A percentile compares a stretch with the other conserved stretches of the same genome.
Conservation (phyloP, 768 basidiomycete genomes). For the Mycena galopus region DNA sequence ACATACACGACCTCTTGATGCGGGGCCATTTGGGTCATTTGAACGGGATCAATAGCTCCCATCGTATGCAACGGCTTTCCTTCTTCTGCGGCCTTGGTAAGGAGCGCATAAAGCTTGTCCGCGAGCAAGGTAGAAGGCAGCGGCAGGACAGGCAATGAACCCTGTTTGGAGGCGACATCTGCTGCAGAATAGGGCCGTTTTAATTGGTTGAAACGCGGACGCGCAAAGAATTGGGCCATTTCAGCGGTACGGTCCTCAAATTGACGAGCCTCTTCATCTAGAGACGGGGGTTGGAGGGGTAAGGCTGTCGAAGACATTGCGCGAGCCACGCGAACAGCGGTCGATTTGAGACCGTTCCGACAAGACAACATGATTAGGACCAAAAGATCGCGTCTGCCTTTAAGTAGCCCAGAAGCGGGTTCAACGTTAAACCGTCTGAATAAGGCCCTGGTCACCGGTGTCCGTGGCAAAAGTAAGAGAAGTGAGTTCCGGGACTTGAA, state of each 20-base stretch:
- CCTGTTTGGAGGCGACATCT: conserved; percentile 90
- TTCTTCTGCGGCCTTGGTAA: conserved; percentile 72
- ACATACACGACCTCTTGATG: conserved; percentile 91
- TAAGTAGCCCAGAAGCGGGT: background rate
- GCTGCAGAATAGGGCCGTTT: conserved; percentile 86
- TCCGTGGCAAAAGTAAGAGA: background rate
- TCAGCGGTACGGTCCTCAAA: conserved; percentile 74
- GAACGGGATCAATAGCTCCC: conserved; percentile 94
- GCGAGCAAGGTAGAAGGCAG: conserved; percentile 84
- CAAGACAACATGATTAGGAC: conserved; percentile 36
- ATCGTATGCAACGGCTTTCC: conserved; percentile 87
- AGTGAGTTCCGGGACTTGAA: background rate
- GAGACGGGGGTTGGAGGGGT: conserved; percentile 70
- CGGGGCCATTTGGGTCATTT: conserved; percentile 94
- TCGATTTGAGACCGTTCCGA: conserved; percentile 39
- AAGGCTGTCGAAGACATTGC: conserved; percentile 62
- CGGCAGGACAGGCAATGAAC: conserved; percentile 83
- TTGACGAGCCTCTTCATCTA: conserved; percentile 66
- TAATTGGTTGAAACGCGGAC: conserved; percentile 78
- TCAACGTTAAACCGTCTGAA: conserved; percentile 8
- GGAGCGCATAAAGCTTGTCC: conserved; percentile 83
- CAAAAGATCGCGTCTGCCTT: background rate
- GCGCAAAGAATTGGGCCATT: conserved; percentile 79
- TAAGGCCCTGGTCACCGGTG: background rate
- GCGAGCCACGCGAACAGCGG: conserved; percentile 44